Percentiles rank a stretch among this genome's conserved stretches.
Conservation (phyloP, 305 asterid genomes). For the Fraxinus velutina region DNA sequence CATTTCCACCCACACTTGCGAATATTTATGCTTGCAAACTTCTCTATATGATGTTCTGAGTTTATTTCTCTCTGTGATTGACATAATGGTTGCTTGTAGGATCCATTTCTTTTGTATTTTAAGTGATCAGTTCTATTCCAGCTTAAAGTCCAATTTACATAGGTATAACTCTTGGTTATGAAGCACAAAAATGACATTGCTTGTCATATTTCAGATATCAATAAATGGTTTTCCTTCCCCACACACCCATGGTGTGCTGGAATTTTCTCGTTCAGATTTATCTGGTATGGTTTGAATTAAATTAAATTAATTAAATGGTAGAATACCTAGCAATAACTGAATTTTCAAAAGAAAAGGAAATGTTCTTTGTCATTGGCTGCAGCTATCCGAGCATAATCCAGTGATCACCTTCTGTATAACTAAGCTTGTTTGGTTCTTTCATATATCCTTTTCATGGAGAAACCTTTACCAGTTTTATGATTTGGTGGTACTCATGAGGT, state of each 20-base stretch:
- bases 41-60: not conserved
- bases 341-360: not conserved
- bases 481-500: not conserved
- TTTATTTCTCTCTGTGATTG: not conserved
- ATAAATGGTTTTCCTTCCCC: not conserved
- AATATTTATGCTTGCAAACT: not conserved
- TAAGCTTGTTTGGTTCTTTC: not conserved
- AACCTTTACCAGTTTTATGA: constrained; percentile 7
- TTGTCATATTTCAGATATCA: not conserved
- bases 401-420: not conserved
- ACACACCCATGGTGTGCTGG: not conserved
- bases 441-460: not conserved
- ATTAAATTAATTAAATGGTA: not conserved
- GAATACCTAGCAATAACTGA: not conserved
- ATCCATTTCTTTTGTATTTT: not conserved
- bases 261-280: not conserved
- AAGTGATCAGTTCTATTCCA: not conserved
- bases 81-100: not conserved
- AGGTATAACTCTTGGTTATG: not conserved
- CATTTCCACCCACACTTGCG: not conserved
- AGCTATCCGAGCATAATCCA: not conserved
- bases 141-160: not conserved
- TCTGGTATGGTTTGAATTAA: not conserved
- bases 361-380: not conserved
- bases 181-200: not conserved